These are phyloP conservation scores for Pseudodiploospora longispora DNA, from an alignment of 2,329 filamentous ascomycete genomes.

Conservation along the genomic window DNA sequence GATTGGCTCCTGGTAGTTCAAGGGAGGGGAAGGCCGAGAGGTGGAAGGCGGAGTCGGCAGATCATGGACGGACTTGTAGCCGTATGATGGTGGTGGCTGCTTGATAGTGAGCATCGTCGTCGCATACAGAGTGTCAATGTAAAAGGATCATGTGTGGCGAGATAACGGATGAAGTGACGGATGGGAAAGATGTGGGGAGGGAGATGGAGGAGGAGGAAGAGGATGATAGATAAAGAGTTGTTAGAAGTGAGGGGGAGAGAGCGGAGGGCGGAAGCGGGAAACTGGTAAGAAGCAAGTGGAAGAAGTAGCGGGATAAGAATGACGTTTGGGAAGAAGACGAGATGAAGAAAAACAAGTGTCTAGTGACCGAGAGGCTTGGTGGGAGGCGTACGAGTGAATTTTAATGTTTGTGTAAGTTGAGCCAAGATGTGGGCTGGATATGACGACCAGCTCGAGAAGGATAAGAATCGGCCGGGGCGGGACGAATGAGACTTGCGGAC, in stretches of 20 bases:
- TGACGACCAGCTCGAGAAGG: slow-evolving; percentile 38
- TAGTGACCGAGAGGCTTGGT: not conserved
- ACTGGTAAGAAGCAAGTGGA: not conserved
- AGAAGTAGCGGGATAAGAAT: slow-evolving; percentile 5
- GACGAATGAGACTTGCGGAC: slow-evolving; percentile 34
- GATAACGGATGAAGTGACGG: slow-evolving; percentile 4
- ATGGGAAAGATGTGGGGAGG: slow-evolving; percentile 7
- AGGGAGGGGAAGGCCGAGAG: slow-evolving; percentile 46
- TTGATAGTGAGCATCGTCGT: slow-evolving; percentile 53
- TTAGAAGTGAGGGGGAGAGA: slow-evolving; percentile 8
- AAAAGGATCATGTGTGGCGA: slow-evolving; percentile 19
- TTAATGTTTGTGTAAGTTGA: slow-evolving; percentile 24
- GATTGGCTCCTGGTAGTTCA: slow-evolving; percentile 39
- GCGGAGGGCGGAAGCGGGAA: not conserved
- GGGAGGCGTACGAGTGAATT: slow-evolving; percentile 18
- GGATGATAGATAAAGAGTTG: not conserved
- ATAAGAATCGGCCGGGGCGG: slow-evolving; percentile 31
- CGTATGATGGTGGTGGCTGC: slow-evolving; percentile 50
- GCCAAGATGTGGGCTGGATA: slow-evolving; percentile 31
- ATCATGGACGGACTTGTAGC: slow-evolving; percentile 55
- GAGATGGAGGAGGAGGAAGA: slow-evolving; percentile 4
- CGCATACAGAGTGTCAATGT: slow-evolving; percentile 20
- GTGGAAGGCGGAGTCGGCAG: slow-evolving; percentile 50
- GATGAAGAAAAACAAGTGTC: slow-evolving; percentile 13
- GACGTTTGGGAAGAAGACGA: slow-evolving; percentile 9